Evolutionary conservation across 2,329 filamentous ascomycete species (phyloP).

Genomic region (Colletotrichum melonis): DNA sequence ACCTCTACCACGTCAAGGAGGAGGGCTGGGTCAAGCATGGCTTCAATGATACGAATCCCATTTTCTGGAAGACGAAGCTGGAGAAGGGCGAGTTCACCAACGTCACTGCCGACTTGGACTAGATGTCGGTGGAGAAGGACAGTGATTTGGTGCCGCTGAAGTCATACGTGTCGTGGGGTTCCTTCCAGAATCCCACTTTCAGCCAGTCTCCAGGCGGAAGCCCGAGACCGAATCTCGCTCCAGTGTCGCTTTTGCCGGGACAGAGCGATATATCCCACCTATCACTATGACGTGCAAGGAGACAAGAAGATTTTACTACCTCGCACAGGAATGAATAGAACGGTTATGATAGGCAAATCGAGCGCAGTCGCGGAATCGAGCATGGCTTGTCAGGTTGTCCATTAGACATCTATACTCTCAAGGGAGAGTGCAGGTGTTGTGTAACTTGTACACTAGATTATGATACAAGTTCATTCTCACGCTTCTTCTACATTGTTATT

Average conservation of each 20-base stretch:
- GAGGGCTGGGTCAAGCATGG: constrained; percentile 99
- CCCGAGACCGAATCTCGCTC: neutral
- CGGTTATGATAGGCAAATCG: constrained; percentile 13
- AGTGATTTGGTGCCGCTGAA: constrained; percentile 13
- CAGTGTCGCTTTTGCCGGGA: neutral
- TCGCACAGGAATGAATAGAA: constrained; percentile 6
- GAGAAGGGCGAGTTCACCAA: constrained; percentile 99
- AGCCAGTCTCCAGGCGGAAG: neutral
- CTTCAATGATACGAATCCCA: constrained; percentile 97
- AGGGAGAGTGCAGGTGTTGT: constrained; percentile 13
- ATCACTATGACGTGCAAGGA: neutral
- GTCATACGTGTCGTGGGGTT: neutral
- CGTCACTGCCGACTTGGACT: constrained; percentile 83
- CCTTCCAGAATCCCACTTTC: neutral
- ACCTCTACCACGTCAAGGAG: constrained; percentile 99
- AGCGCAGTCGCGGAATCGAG: constrained; percentile 6
- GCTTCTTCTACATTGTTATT: neutral
- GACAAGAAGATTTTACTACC: constrained; percentile 10
- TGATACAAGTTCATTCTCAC: constrained; percentile 35
- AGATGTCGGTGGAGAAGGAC: constrained; percentile 37
- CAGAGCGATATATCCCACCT: neutral
- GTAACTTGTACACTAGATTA: constrained; percentile 39
- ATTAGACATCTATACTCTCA: constrained; percentile 4
- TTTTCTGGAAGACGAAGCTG: constrained; percentile 99
- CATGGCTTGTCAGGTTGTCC: constrained; percentile 1